Evolutionary conservation across 495 filamentous ascomycete genomes (phyloP).

Genomic region (Aspergillus haitiensis): DNA sequence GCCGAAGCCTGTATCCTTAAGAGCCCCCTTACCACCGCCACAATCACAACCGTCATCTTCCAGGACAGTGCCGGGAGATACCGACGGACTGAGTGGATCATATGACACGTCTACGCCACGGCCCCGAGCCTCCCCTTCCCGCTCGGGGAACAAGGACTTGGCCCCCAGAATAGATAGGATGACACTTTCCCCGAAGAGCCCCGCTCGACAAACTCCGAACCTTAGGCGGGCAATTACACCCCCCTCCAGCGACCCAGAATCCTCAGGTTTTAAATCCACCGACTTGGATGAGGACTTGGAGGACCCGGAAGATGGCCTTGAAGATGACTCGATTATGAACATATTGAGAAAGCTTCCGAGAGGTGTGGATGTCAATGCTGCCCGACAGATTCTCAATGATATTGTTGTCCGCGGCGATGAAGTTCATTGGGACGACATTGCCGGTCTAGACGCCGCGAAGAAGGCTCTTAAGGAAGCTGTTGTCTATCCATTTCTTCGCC

Average conservation of each 20-base stretch:
- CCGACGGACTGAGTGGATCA: slow-evolving; percentile 21
- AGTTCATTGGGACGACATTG: slow-evolving; percentile 93
- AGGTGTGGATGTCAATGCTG: slow-evolving; percentile 77
- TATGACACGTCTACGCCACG: slow-evolving; percentile 33
- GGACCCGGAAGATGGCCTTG: slow-evolving; percentile 29
- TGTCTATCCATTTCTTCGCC: slow-evolving; percentile 94
- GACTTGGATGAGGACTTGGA: slow-evolving; percentile 36
- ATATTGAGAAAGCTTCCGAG: slow-evolving; percentile 75
- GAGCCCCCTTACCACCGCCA: slow-evolving; percentile 33
- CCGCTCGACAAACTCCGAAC: slow-evolving; percentile 28
- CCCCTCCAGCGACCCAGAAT: slow-evolving; percentile 48
- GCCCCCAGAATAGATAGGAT: slow-evolving; percentile 31
- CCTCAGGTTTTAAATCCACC: slow-evolving; percentile 31
- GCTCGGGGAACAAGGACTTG: slow-evolving; percentile 28
- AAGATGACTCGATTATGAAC: slow-evolving; percentile 52
- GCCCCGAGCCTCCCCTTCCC: slow-evolving; percentile 13
- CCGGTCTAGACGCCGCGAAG: slow-evolving; percentile 88
- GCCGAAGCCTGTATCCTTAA: slow-evolving; percentile 37
- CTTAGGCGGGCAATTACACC: slow-evolving; percentile 41
- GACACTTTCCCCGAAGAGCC: slow-evolving; percentile 27
- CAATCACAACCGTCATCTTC: slow-evolving; percentile 26
- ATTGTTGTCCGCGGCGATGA: slow-evolving; percentile 94
- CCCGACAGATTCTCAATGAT: slow-evolving; percentile 91
- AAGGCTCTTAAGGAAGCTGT: slow-evolving; percentile 92
- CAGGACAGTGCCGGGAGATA: slow-evolving; percentile 6